phyloP scores from a whole-genome alignment of 306 rosid genomes.

The Sindora glabra region DNA sequence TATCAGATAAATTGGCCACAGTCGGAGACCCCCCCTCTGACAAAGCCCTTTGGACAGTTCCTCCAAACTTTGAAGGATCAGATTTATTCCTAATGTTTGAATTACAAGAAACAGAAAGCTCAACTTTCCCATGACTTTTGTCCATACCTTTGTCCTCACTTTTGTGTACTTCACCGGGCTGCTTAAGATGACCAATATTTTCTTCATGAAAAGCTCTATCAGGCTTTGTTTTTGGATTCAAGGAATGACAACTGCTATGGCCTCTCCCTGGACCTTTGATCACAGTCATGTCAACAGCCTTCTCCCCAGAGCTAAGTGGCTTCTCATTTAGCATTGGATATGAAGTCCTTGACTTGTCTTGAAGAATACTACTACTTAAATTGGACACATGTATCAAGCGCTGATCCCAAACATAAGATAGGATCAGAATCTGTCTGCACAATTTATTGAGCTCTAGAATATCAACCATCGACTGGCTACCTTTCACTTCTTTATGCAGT shows the following conservation, averaged over 20 bases:
- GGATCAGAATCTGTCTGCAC: slow-evolving; percentile 51
- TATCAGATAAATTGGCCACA: slow-evolving; percentile 55
- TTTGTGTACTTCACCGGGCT: slow-evolving; percentile 24
- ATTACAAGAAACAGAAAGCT: slow-evolving; percentile 26
- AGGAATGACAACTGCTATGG: slow-evolving; percentile 35
- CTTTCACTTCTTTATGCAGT: slow-evolving; percentile 28
- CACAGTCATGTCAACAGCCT: slow-evolving; percentile 31
- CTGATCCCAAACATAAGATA: slow-evolving; percentile 69
- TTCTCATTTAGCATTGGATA: slow-evolving; percentile 40
- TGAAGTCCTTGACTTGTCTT: slow-evolving; percentile 36
- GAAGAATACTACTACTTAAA: slow-evolving; percentile 18
- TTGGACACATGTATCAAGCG: slow-evolving; percentile 54
- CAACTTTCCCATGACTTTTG: slow-evolving; percentile 26
- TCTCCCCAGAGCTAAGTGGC: slow-evolving; percentile 34
- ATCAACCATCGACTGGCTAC: slow-evolving; percentile 43
- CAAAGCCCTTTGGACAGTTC: slow-evolving; percentile 24
- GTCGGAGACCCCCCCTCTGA: slow-evolving; percentile 42
- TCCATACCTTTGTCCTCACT: slow-evolving; percentile 27
- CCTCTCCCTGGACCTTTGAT: slow-evolving; percentile 30
- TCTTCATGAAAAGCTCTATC: slow-evolving; percentile 29
- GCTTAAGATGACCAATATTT: slow-evolving; percentile 23
- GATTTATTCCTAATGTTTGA: slow-evolving; percentile 22
- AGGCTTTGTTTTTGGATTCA: slow-evolving; percentile 35
- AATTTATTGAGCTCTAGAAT: slow-evolving; percentile 65
- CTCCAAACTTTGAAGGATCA: slow-evolving; percentile 33